These are phyloP conservation scores for Citrus cavaleriei DNA, from an alignment of 345 rosid genomes.

Conservation along the genomic window DNA sequence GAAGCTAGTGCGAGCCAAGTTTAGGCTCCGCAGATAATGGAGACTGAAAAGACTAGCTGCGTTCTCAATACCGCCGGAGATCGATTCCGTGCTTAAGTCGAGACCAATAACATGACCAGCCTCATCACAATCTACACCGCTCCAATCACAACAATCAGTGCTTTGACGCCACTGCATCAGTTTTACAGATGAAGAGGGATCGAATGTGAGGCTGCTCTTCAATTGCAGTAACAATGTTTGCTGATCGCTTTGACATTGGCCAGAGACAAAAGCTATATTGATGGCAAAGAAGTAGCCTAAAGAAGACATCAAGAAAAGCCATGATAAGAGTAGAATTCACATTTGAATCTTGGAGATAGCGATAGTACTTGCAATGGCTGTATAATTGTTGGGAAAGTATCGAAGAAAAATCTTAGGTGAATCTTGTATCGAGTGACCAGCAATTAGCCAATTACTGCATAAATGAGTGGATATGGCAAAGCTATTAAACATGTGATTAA, in stretches of 20 bases:
- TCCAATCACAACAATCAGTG: constrained; percentile 26
- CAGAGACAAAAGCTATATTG: constrained; percentile 10
- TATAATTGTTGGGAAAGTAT: too few relatives aligned
- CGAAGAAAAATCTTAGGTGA: too few relatives aligned
- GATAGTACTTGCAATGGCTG: background rate
- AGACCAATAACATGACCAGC: constrained; percentile 19
- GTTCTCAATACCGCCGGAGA: constrained; percentile 15
- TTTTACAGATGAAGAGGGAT: background rate
- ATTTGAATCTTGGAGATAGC: background rate
- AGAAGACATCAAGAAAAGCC: constrained; percentile 12
- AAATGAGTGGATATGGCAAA: too few relatives aligned
- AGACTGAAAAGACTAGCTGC: constrained; percentile 21
- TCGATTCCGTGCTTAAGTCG: constrained; percentile 26
- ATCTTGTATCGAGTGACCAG: too few relatives aligned
- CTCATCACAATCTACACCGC: constrained; percentile 13
- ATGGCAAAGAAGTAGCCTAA: background rate
- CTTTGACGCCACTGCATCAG: background rate
- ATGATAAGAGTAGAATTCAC: background rate
- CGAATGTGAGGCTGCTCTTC: background rate
- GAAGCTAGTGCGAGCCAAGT: constrained; percentile 20
- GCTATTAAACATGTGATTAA: too few relatives aligned
- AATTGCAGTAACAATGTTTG: background rate
- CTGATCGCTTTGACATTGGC: constrained; percentile 20
- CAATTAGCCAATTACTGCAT: too few relatives aligned
- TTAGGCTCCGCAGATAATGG: constrained; percentile 10